Evolutionary conservation across 208 protist genomes (phyloP).

Genomic region (Trypanosoma brucei): DNA sequence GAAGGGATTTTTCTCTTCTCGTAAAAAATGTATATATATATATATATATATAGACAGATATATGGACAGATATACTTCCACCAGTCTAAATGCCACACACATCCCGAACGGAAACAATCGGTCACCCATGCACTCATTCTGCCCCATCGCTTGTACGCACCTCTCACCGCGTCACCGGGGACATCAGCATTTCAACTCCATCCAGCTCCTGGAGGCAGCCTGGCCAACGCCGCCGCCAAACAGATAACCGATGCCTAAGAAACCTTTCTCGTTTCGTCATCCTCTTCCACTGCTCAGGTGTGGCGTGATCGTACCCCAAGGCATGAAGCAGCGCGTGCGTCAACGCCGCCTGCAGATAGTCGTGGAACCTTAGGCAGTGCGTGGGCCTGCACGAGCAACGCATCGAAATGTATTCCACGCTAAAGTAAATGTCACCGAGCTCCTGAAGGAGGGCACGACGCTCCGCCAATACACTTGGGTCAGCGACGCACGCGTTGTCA

Average conservation of each 20-base stretch:
- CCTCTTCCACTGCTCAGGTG: constrained; percentile 32
- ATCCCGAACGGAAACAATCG: too few relatives aligned
- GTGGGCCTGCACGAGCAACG: constrained; percentile 27
- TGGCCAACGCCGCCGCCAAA: constrained; percentile 37
- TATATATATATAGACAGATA: too few relatives aligned
- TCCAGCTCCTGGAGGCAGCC: constrained; percentile 32
- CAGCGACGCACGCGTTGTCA: not conserved
- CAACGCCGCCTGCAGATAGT: constrained; percentile 61
- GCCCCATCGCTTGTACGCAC: too few relatives aligned
- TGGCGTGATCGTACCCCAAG: constrained; percentile 73
- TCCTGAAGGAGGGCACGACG: constrained; percentile 33
- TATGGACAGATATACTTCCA: too few relatives aligned
- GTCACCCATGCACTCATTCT: too few relatives aligned
- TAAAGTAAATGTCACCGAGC: constrained; percentile 70
- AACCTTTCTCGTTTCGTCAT: constrained; percentile 68
- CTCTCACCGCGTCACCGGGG: not conserved
- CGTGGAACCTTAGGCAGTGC: constrained; percentile 45
- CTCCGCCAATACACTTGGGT: not conserved
- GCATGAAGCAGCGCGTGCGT: constrained; percentile 75
- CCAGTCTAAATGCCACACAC: too few relatives aligned
- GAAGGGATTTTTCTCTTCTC: too few relatives aligned
- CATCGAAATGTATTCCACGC: constrained; percentile 54
- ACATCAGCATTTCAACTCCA: constrained; percentile 31
- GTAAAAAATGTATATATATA: too few relatives aligned
- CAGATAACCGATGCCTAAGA: constrained; percentile 32